Evolutionary conservation across 176 grass and related monocot genomes (phyloP).

Genomic region (Cymbopogon citratus): DNA sequence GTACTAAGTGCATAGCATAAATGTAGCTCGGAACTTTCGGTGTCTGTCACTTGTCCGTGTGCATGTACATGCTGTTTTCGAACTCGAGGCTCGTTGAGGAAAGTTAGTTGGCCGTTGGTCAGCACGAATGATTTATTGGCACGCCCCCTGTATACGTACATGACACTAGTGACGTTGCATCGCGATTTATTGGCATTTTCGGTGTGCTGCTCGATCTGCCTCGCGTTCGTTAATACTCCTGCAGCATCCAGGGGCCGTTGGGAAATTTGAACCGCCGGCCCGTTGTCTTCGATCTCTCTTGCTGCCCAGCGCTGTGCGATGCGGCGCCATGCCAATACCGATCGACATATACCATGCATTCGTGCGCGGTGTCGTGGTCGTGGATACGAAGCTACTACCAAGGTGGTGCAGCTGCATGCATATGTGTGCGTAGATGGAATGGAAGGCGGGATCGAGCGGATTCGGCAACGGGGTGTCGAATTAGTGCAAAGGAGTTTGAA

Average conservation of each 20-base stretch:
- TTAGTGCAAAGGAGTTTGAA: conserved; percentile 26
- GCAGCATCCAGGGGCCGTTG: background rate
- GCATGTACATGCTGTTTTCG: background rate
- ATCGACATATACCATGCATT: no score
- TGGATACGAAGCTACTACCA: background rate
- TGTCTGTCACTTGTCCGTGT: conserved; percentile 34
- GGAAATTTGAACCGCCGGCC: background rate
- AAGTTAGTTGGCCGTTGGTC: conserved; percentile 41
- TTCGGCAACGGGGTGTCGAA: conserved; percentile 22
- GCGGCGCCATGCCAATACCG: no score
- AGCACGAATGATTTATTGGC: conserved; percentile 29
- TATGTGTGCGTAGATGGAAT: background rate
- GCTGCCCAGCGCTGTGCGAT: no score
- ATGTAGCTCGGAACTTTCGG: conserved; percentile 36
- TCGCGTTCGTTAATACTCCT: no score
- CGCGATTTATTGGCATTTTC: no score
- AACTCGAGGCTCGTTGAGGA: background rate
- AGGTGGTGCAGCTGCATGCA: background rate
- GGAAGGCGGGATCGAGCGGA: conserved; percentile 2
- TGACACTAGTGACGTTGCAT: background rate
- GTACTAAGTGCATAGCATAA: conserved; percentile 33
- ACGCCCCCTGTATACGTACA: background rate
- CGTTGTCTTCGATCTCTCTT: no score
- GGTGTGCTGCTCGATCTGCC: no score
- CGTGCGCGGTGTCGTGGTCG: no score